Evolutionary conservation across 148 eudicot genomes (phyloP), one percentile per base, ranked within the genome.

Genomic region (Fagopyrum tataricum): DNA sequence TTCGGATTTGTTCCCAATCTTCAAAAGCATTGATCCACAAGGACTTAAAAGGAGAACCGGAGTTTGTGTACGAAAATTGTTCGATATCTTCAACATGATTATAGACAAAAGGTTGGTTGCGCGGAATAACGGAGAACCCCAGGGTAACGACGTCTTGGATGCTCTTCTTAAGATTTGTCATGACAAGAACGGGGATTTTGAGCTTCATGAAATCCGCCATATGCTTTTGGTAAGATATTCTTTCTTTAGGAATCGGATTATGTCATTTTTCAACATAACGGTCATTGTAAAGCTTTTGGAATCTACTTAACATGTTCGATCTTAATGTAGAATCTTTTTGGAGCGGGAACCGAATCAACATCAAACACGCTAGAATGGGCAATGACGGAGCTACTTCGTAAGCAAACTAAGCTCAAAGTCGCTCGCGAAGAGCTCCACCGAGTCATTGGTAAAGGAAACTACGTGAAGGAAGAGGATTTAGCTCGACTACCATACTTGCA

Each of bases 291-390:
- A 48, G 52, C 55, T 15, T 52, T n/a, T n/a, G n/a, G n/a, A n/a
- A n/a, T n/a, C n/a, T n/a, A n/a, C 21, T 0, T 53, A 6, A 53
- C 7, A 51, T 51, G 1, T 51, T 46, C 4, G n/a, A 53, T 53
- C 37, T 31, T 12, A 6, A n/a, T 55, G 61, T 55, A 55, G 61
- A 24, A 55, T 55, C 11, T 55, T 20, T 55, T 55, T 24, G 18
- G 18, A 20, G 61, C 61, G 12, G 61, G 61, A 20, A 55, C 20
- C 20, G 61, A 55, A 55, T 76, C 86, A 74, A 81, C 82, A 73
- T 78, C 84, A 58, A 76, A 75, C 74, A 84, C 82, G 8, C 17
- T 81, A 1, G 82, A 84, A 76, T 84, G 82, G 86, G 86, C 86
- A 71, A 81, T 84, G 84, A 70, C 84, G 0, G 86, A 84, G 55